Evolutionary conservation across 768 basidiomycete genomes (phyloP), one percentile per base, ranked within the genome.

Genomic region (Chiua virens): DNA sequence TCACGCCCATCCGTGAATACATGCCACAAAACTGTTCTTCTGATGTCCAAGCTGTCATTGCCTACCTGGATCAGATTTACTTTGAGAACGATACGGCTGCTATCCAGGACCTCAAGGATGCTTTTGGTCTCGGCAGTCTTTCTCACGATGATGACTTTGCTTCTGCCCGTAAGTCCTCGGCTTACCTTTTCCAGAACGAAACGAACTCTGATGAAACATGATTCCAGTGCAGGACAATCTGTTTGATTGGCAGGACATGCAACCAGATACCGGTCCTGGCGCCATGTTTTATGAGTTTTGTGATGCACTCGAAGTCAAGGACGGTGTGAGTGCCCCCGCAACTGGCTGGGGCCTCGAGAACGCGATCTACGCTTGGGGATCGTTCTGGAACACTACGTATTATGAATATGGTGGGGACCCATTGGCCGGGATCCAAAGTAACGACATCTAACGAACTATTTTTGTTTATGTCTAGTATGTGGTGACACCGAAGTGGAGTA

Each of bases 21-120:
- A 88, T 87, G 85, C 82, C 86, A 3, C 56, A 57, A 55, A 89
- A 90, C 65, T 90, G 88, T 68, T 87, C 86, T 8, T 78, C 84
- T 0, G 88, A 90, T 59, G 76, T 88, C 27, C 71, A 86, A 63
- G 77, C 77, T 5, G 85, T 84, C 15, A 76, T 89, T 47, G 60
- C 76, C 6, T 76, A 86, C 56, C 69, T 89, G 35, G 87, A 89
- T 60, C 45, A 74, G 47, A 79, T 81, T 7, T 81, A 86, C 56
- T 66, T 68, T 0, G 70, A 70, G 4, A 72, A 72, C 1, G 71
- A 82, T 53, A 49, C 63, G 7, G 63, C 67, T 25, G 78, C 79
- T 13, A 82, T 86, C 32, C 66, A 81, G 49, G 59, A 56, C 20
- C 65, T 89, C 53, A 84, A 88, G 64, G 71, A 77, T 14, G 56